A percentile compares a stretch with the other conserved stretches of the same genome.
phyloP scores from a whole-genome alignment of 2,329 filamentous ascomycete species.

The Sporothrix variecibatus region DNA sequence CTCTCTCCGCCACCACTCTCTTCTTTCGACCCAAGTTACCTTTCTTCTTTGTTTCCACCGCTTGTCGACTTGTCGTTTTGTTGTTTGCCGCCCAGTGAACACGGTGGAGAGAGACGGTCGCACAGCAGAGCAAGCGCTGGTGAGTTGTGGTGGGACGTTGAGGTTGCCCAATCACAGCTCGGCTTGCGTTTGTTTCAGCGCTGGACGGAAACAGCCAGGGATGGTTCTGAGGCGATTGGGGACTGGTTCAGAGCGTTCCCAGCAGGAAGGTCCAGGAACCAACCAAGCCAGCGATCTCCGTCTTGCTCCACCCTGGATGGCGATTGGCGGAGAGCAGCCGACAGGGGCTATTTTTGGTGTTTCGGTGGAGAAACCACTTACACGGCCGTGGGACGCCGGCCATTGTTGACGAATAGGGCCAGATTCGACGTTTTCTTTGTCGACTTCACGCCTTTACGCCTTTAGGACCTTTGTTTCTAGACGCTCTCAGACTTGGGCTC shows the following conservation, averaged over 20 bases:
- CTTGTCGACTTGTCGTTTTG: not conserved
- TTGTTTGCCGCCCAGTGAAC: not conserved
- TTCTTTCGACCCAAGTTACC: not conserved
- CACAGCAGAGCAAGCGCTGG: slow-evolving; percentile 15
- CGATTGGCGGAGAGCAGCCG: slow-evolving; percentile 19
- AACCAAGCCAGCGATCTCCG: not conserved
- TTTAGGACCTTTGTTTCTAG: not conserved
- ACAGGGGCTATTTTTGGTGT: slow-evolving; percentile 15
- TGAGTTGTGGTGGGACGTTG: not conserved
- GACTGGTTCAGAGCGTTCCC: not conserved
- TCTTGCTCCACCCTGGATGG: not conserved
- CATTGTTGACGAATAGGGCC: slow-evolving; percentile 2
- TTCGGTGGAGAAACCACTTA: slow-evolving; percentile 13
- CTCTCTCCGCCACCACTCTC: not conserved
- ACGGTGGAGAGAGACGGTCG: slow-evolving; percentile 2
- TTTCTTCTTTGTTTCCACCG: not conserved
- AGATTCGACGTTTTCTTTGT: not conserved
- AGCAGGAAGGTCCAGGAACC: not conserved
- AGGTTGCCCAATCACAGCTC: slow-evolving; percentile 19
- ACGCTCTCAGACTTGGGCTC: not conserved
- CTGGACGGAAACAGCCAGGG: slow-evolving; percentile 27
- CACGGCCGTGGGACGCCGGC: not conserved
- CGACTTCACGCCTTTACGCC: not conserved
- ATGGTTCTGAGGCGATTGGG: not conserved
- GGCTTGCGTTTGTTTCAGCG: slow-evolving; percentile 27